Conservation (phyloP, 1,284 basidiomycete species). For the Hortiboletus rubellus region DNA sequence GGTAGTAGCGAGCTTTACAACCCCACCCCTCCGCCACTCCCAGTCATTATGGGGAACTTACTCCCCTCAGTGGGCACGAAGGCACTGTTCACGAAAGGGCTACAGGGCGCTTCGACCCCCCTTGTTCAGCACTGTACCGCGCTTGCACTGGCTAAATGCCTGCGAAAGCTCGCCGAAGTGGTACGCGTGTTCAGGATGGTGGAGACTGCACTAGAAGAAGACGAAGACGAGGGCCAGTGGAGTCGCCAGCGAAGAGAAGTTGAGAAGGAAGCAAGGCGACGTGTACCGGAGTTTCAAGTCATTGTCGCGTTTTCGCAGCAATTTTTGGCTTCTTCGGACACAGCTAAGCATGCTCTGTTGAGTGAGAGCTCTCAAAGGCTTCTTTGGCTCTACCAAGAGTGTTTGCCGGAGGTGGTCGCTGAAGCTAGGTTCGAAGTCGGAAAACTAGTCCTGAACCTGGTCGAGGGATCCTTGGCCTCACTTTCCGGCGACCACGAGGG, state of each 20-base stretch:
- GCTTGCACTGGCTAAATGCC: slow-evolving; percentile 67
- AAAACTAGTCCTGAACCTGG: slow-evolving; percentile 64
- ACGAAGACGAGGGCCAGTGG: slow-evolving; percentile 71
- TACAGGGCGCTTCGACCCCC: slow-evolving; percentile 58
- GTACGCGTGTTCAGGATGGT: slow-evolving; percentile 51
- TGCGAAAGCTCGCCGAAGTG: slow-evolving; percentile 68
- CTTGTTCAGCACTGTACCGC: slow-evolving; percentile 86
- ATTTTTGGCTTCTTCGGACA: slow-evolving; percentile 18
- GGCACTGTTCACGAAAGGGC: slow-evolving; percentile 73
- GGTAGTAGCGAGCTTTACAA: slow-evolving; percentile 45
- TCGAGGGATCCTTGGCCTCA: slow-evolving; percentile 27
- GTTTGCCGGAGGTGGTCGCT: slow-evolving; percentile 69
- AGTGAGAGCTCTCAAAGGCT: slow-evolving; percentile 79
- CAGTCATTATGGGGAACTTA: slow-evolving; percentile 70
- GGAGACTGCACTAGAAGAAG: slow-evolving; percentile 60
- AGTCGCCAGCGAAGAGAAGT: slow-evolving; percentile 58
- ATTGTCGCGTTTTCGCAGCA: slow-evolving; percentile 76
- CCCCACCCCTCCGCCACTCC: slow-evolving; percentile 71
- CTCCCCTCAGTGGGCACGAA: slow-evolving; percentile 72
- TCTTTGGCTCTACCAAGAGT: slow-evolving; percentile 81
- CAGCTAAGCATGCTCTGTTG: slow-evolving; percentile 53
- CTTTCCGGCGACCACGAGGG: slow-evolving; percentile 17
- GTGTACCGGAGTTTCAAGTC: slow-evolving; percentile 84
- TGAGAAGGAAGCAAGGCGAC: slow-evolving; percentile 70
- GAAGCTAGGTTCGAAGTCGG: slow-evolving; percentile 87